Base-by-base conservation (phyloP, 805 yeast species). In the Osmozyma mogii region DNA sequence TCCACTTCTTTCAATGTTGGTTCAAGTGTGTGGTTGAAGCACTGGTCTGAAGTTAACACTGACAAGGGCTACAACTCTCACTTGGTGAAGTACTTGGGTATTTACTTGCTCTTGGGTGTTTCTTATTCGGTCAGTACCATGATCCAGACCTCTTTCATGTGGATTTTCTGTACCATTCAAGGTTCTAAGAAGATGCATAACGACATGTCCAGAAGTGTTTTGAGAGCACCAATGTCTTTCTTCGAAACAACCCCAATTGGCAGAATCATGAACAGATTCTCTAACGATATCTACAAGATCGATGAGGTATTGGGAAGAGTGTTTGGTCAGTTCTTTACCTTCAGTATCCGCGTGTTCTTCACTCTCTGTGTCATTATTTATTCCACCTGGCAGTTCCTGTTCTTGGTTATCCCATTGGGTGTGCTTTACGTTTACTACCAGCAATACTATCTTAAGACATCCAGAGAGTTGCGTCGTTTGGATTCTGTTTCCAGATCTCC, bases 181-280 rank as follows among this genome's bases (percentile, higher is more conserved):
- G 94, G 92, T 6, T 89, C 97, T 7, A 75, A 63, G 35, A 70
- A 64, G 32, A 62, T 85, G 36, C 97, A 88, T 54, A 70, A 77
- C 37, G 56, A 59, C 11, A 85, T 88, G 96, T 75, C 88, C 4
- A 56, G 36, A 9, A 45, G 59, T 31, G 92, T 88, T 9, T 56
- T 89, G 36, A 70, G 88, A 41, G 92, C 96, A 0, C 96, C 96
- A 38, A 89, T 88, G 96, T 71, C 84, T 18, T 88, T 89, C 54
- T 88, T 88, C 50, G 97, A 88, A 56, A 85, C 95, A 2, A 88
- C 97, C 0, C 97, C 96, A 32, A 77, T 87, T 40, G 97, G 97
- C 21, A 72, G 97, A 60, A 74, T 88, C 34, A 63, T 87, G 54
- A 88, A 88, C 62, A 68, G 97, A 52, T 88, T 88, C 53, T 84